phyloP scores from a whole-genome alignment of 805 yeast genomes.

The Ogataea degrootiae region DNA sequence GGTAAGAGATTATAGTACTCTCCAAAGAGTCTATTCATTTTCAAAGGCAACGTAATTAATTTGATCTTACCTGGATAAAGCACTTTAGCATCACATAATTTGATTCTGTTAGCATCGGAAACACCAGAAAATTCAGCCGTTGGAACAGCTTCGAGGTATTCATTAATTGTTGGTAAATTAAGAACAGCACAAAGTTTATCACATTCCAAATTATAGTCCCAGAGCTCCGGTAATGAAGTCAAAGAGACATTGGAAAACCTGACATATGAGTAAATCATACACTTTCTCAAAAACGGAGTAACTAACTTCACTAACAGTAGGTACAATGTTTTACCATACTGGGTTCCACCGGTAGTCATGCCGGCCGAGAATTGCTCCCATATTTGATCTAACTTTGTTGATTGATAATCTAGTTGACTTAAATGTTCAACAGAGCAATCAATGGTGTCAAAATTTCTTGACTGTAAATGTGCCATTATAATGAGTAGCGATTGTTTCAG shows the following conservation, averaged over 20 bases:
- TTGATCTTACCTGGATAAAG: conserved; percentile 65
- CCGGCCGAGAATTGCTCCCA: conserved; percentile 22
- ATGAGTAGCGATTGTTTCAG: conserved; percentile 42
- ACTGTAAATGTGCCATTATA: conserved; percentile 14
- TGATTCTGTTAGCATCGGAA: conserved; percentile 4
- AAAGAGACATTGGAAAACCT: conserved; percentile 43
- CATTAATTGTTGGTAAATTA: conserved; percentile 38
- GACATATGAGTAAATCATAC: conserved; percentile 52
- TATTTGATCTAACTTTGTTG: conserved; percentile 11
- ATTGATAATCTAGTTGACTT: conserved; percentile 8
- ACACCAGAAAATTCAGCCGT: conserved; percentile 10
- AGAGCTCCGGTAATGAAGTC: conserved; percentile 19
- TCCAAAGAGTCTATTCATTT: conserved; percentile 67
- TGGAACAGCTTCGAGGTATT: conserved; percentile 16
- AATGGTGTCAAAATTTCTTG: conserved; percentile 2
- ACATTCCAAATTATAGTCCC: conserved; percentile 39
- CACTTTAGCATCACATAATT: conserved; percentile 23
- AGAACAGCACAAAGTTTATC: conserved; percentile 48
- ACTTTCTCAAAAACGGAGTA: conserved; percentile 62
- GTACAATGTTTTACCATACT: conserved; percentile 39
- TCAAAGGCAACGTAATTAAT: conserved; percentile 58
- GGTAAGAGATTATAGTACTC: conserved; percentile 43
- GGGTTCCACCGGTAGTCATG: conserved; percentile 14
- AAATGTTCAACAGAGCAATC: conserved; percentile 6
- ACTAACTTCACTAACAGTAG: conserved; percentile 51